phyloP scores from a whole-genome alignment of 805 yeast genomes.

The Wickerhamiella qilinensis region DNA sequence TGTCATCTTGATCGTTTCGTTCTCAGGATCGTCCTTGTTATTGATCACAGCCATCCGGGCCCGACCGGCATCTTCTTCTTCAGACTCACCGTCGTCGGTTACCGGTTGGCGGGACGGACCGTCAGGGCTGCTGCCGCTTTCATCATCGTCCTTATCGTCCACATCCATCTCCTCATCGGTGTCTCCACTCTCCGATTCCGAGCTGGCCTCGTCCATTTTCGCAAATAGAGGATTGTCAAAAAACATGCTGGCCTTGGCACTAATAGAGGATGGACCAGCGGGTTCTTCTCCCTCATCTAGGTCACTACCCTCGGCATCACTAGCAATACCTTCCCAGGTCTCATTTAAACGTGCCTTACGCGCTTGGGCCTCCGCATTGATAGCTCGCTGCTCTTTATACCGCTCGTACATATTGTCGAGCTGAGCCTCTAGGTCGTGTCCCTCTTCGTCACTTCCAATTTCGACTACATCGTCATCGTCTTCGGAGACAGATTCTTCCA shows the following conservation, averaged over 20 bases:
- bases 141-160: conserved; percentile 11
- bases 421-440: conserved; percentile 51
- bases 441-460: conserved; percentile 25
- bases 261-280: conserved; percentile 17
- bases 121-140: conserved; percentile 4
- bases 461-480: conserved; percentile 19
- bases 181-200: conserved; percentile 14
- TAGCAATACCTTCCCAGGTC: conserved; percentile 19
- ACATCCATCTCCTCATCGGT: conserved; percentile 8
- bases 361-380: conserved; percentile 35
- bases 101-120: conserved; percentile 3
- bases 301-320: conserved; percentile 17
- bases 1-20: conserved; percentile 48
- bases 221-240: conserved; percentile 24
- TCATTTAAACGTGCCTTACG: conserved; percentile 33
- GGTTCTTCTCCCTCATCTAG: conserved; percentile 11
- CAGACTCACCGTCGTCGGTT: conserved; percentile 6
- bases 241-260: conserved; percentile 23
- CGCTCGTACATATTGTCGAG: conserved; percentile 66
- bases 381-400: conserved; percentile 34
- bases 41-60: conserved; percentile 10
- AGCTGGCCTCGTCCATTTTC: conserved; percentile 14
- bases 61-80: conserved; percentile 12
- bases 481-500: conserved; percentile 21
- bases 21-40: conserved; percentile 18